Evolutionary conservation across 2,329 filamentous ascomycete genomes (phyloP).

Genomic region (Xylaria sp.): DNA sequence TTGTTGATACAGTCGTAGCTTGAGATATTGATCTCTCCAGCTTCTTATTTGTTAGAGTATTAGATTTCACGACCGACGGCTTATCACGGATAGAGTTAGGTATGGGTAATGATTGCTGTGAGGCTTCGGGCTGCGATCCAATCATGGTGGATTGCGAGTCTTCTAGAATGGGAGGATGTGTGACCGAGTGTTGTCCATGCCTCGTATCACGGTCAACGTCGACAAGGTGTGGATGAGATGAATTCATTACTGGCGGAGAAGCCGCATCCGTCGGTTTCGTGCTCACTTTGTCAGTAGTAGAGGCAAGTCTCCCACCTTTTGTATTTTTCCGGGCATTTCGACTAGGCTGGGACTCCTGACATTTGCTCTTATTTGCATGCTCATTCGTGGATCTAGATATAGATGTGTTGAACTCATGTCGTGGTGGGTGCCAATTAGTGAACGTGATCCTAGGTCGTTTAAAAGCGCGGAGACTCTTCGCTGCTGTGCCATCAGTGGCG

Average conservation of each 20-base stretch:
- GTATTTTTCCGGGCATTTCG: not conserved
- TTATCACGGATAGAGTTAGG: not conserved
- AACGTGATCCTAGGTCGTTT: constrained; percentile 16
- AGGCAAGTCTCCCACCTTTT: not conserved
- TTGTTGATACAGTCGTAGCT: constrained; percentile 30
- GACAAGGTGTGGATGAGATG: not conserved
- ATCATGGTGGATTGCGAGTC: not conserved
- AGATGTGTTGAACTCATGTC: not conserved
- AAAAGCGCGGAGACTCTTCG: not conserved
- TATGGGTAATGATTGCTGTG: not conserved
- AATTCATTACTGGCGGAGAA: not conserved
- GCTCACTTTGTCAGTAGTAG: not conserved
- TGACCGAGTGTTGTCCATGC: not conserved
- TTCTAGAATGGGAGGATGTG: not conserved
- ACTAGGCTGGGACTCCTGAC: not conserved
- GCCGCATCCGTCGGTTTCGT: not conserved
- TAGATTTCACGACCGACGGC: not conserved
- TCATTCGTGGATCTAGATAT: not conserved
- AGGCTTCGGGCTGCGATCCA: not conserved
- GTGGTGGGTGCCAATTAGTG: constrained; percentile 5
- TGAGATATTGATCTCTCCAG: constrained; percentile 27
- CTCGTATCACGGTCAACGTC: not conserved
- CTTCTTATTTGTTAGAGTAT: not conserved
- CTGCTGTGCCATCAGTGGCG: not conserved
- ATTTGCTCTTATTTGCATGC: not conserved